Percentiles rank a stretch among this genome's conserved stretches.
Conservation (phyloP, 176 grass and related monocot genomes). For the Dactylis glomerata region DNA sequence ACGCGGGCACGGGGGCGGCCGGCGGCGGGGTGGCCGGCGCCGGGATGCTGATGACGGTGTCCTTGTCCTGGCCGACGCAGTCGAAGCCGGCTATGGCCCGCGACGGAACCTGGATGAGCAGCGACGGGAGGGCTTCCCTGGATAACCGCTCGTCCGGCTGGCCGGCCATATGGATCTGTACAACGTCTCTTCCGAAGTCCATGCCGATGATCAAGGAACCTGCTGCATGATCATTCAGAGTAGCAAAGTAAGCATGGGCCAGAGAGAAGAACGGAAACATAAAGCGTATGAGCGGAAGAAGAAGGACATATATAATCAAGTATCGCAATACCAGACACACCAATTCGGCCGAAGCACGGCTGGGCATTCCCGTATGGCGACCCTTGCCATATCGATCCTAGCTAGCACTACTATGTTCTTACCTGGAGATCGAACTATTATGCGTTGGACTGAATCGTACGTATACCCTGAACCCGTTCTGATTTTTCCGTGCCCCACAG, state of each 20-base stretch:
- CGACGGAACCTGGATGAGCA: conserved; percentile 37
- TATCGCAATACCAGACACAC: conserved; percentile 48
- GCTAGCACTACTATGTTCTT: background rate
- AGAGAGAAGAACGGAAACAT: background rate
- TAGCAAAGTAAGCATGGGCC: background rate
- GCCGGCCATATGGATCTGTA: conserved; percentile 11
- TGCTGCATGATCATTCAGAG: background rate
- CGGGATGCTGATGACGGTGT: conserved; percentile 46
- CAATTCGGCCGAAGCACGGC: conserved; percentile 38
- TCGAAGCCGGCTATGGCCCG: conserved; percentile 44
- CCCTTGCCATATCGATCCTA: conserved; percentile 36
- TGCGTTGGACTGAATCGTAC: background rate
- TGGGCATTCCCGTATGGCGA: conserved; percentile 43
- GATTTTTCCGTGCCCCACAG: background rate
- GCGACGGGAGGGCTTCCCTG: conserved; percentile 25
- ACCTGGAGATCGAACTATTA: background rate
- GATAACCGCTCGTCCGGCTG: background rate
- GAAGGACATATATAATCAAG: conserved; percentile 19
- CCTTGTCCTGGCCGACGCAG: conserved; percentile 36
- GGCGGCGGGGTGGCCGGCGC: background rate
- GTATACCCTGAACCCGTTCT: background rate
- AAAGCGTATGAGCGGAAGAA: background rate
- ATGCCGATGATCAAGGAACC: conserved; percentile 6
- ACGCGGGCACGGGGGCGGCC: background rate
- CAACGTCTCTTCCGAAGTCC: conserved; percentile 30